A percentile compares a stretch with the other conserved stretches of the same genome.
Conservation (phyloP, 106 monocot genomes). For the Platanthera guangdongensis region DNA sequence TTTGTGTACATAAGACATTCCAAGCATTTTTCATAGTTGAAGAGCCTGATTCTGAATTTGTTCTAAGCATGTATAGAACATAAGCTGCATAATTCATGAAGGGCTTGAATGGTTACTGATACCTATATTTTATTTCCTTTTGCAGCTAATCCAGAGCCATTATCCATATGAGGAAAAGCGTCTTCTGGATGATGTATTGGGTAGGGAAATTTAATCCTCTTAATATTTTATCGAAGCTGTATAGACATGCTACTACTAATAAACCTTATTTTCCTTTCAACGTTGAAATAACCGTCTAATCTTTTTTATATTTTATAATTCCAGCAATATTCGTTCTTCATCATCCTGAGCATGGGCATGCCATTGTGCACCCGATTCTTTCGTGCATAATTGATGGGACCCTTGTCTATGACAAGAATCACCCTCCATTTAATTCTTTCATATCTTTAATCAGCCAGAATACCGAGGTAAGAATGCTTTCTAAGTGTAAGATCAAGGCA, state of each 20-base stretch:
- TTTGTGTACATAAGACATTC: neutral
- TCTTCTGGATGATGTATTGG: conserved; percentile 92
- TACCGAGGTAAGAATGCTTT: conserved; percentile 50
- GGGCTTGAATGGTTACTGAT: neutral
- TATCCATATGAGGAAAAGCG: conserved; percentile 82
- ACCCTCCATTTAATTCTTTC: conserved; percentile 84
- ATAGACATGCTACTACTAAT: conserved; percentile 5
- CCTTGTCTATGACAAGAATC: conserved; percentile 60
- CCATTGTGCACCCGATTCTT: conserved; percentile 93
- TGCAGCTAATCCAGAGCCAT: conserved; percentile 86
- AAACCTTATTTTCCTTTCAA: neutral
- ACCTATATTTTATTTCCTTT: conserved; percentile 16
- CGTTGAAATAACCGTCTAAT: conserved; percentile 14
- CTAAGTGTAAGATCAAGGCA: neutral
- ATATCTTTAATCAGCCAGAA: conserved; percentile 83
- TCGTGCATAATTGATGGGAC: conserved; percentile 95
- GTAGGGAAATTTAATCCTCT: conserved; percentile 32
- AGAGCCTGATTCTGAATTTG: neutral
- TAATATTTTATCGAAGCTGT: conserved; percentile 19
- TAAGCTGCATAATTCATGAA: neutral
- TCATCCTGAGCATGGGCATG: conserved; percentile 99
- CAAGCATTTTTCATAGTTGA: neutral
- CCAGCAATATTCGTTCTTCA: conserved; percentile 87
- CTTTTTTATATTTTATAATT: conserved; percentile 15
- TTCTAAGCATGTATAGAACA: neutral